These are phyloP conservation scores for Exophiala aquamarina DNA, from an alignment of 2,329 filamentous ascomycete species.

Conservation along the genomic window DNA sequence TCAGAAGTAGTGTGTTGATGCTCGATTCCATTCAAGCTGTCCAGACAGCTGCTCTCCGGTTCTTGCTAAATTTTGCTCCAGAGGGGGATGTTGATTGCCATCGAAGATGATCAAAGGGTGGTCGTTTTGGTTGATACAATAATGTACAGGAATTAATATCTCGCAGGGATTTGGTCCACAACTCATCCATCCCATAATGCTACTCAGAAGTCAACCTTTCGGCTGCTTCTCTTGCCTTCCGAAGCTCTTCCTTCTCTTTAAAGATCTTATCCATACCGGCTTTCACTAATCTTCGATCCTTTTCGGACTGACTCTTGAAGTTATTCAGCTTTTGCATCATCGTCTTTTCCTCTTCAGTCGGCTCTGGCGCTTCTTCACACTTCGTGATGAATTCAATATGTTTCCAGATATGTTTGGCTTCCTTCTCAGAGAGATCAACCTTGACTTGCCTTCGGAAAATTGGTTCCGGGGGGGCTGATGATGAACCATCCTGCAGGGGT, in stretches of 20 bases:
- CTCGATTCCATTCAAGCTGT: too few relatives aligned
- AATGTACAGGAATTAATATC: not conserved
- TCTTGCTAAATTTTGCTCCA: too few relatives aligned
- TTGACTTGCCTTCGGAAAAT: conserved; percentile 34
- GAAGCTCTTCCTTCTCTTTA: conserved; percentile 46
- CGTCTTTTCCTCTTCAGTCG: conserved; percentile 35
- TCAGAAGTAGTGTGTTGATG: too few relatives aligned
- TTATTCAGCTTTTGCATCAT: conserved; percentile 38
- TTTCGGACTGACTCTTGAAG: conserved; percentile 36
- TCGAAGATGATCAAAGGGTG: not conserved
- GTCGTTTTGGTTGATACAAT: not conserved
- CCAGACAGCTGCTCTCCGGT: too few relatives aligned
- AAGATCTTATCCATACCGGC: conserved; percentile 43
- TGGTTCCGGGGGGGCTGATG: conserved; percentile 31
- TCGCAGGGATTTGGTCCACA: not conserved
- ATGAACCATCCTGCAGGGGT: conserved; percentile 21
- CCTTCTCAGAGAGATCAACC: conserved; percentile 34
- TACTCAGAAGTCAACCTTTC: conserved; percentile 39
- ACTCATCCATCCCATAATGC: conserved; percentile 1
- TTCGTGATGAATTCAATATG: conserved; percentile 42
- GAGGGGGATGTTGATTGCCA: not conserved
- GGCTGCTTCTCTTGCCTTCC: conserved; percentile 44
- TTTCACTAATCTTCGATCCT: conserved; percentile 40
- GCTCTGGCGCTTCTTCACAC: conserved; percentile 37
- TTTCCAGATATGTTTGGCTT: conserved; percentile 42